phyloP scores from a whole-genome alignment of 1,139 yeast genomes.

The Candida frijolesensis region DNA sequence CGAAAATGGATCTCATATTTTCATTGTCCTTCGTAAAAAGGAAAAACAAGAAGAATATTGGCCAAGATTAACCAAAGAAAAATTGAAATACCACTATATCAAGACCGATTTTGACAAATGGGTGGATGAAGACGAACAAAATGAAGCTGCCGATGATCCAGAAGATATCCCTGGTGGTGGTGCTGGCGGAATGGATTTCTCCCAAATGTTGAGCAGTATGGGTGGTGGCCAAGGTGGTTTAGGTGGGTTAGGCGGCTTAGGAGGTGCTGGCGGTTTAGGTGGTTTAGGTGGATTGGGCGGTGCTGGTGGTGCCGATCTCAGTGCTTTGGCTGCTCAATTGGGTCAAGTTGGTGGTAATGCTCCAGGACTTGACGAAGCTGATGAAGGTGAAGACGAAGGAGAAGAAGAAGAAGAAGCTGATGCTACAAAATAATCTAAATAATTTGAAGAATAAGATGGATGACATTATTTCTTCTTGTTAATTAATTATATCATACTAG shows the following conservation, averaged over 20 bases:
- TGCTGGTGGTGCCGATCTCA: constrained; percentile 37
- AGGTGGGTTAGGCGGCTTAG: constrained; percentile 26
- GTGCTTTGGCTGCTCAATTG: constrained; percentile 46
- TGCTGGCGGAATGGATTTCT: constrained; percentile 23
- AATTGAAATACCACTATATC: constrained; percentile 68
- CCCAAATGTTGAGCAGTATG: constrained; percentile 27
- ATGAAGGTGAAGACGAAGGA: constrained; percentile 32
- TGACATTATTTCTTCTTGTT: neutral
- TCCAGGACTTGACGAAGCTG: constrained; percentile 30
- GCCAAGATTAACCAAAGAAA: constrained; percentile 87
- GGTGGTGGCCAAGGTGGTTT: constrained; percentile 32
- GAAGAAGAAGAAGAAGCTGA: constrained; percentile 30
- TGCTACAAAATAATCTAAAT: constrained; percentile 16
- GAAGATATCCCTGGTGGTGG: constrained; percentile 37
- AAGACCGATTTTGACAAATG: constrained; percentile 96
- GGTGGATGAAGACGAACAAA: constrained; percentile 96
- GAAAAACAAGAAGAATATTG: constrained; percentile 73
- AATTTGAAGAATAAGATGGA: neutral
- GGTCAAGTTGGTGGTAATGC: constrained; percentile 41
- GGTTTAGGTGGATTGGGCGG: constrained; percentile 24
- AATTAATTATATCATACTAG: neutral
- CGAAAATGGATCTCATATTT: constrained; percentile 66
- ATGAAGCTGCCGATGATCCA: constrained; percentile 55
- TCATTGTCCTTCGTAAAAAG: constrained; percentile 72
- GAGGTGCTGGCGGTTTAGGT: constrained; percentile 24